Conservation (phyloP, 2,329 filamentous ascomycete genomes). For the Arthroderma sp. region DNA sequence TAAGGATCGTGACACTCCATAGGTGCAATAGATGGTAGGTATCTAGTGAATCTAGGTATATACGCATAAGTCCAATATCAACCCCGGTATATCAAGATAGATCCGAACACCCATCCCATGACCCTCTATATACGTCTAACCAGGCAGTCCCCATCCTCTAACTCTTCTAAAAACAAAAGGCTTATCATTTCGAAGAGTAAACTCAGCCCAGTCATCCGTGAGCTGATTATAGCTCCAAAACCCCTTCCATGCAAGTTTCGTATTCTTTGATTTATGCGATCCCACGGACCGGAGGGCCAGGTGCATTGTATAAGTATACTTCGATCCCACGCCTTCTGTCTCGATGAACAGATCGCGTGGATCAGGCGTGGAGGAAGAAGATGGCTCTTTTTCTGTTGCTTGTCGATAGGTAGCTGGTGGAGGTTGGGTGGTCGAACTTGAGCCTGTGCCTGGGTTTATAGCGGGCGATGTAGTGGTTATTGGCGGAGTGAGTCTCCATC, state of each 20-base stretch:
- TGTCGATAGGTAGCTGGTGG: not conserved
- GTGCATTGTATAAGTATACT: slow-evolving; percentile 79
- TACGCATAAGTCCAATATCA: too few relatives aligned
- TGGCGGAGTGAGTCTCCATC: slow-evolving; percentile 50
- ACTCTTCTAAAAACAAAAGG: slow-evolving; percentile 52
- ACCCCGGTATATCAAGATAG: too few relatives aligned
- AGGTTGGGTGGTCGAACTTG: not conserved
- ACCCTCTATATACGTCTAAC: not conserved
- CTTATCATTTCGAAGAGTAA: slow-evolving; percentile 52
- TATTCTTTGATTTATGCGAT: slow-evolving; percentile 55
- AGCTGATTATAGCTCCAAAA: slow-evolving; percentile 85
- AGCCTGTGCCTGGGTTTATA: not conserved
- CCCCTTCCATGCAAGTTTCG: slow-evolving; percentile 75
- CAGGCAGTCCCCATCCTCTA: slow-evolving; percentile 42
- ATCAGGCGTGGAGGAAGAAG: slow-evolving; percentile 17
- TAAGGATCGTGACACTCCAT: too few relatives aligned
- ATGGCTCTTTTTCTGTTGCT: not conserved
- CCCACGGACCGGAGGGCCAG: slow-evolving; percentile 51
- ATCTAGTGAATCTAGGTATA: too few relatives aligned
- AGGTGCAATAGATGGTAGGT: too few relatives aligned
- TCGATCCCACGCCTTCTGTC: slow-evolving; percentile 65
- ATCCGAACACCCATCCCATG: too few relatives aligned
- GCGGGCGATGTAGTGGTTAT: not conserved
- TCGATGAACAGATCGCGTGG: slow-evolving; percentile 62
- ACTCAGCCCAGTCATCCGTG: slow-evolving; percentile 84